Evolutionary conservation across 176 grass and related monocot genomes (phyloP), one percentile per base, ranked within the genome.

Genomic region (Cenchrus purpureus): DNA sequence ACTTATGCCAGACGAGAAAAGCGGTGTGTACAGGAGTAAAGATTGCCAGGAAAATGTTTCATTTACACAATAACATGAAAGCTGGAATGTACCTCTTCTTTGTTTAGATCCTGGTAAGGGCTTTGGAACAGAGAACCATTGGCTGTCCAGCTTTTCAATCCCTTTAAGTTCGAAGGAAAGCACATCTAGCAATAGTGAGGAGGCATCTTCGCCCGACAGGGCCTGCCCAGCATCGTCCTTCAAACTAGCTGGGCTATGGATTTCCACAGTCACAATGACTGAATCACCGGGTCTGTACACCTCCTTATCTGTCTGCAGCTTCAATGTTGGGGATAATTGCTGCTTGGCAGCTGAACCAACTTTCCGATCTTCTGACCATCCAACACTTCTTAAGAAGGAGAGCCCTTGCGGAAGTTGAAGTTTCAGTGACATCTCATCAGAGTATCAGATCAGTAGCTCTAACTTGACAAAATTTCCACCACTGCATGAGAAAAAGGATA

Each of bases 111-210:
- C 91, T 61, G 93, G 91, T 19, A 91, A 78, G 63, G 91, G 90
- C 84, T 95, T 94, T 42, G 77, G 81, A 57, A 89, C 91, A 56
- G 97, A 87, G 81, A 92, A 98, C 93, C 93, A 98, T 65, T 95
- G 93, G 11, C 53, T 91, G 70, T 98, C 96, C 88, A 98, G 76
- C 78, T 95, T 98, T 93, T 98, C 96, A 19, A 98, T 87, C 52
- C 96, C 96, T 82, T 94, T 95, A 28, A 98, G 65, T 71, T 98
- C 93, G 25, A 95, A 98, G 6, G 89, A 88, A 60, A 98, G 74
- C 8, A 60, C 78, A 89, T 94, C 96, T 46, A 98, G 56, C 77
- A 98, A 94, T 22, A 98, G 89, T 1, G 91, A 95, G 19, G 82
- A 52, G 22, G 37, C 19, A 71, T 84, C 81, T 42, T 86, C 85